Evolutionary conservation across 495 filamentous ascomycete species (phyloP), one percentile per base, ranked within the genome.

Genomic region (Lophiostoma macrostomum): DNA sequence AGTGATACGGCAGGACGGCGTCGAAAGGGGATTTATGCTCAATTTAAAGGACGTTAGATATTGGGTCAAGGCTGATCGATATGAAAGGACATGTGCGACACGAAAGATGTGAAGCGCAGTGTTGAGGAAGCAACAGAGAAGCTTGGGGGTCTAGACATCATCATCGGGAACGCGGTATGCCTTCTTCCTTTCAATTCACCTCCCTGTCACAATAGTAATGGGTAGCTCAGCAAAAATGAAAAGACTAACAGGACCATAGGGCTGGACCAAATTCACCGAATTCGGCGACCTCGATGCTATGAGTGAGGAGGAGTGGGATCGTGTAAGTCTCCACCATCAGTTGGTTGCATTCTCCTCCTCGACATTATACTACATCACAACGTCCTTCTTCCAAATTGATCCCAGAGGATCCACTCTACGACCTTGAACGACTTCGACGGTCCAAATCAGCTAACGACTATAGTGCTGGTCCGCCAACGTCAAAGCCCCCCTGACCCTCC

Each of bases 91-190:
- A 75, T 76, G 36, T 79, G 75, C 23, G 68, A 70, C n/a, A 66
- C 80, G 53, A 67, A 57, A 4, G 84, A 81, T 29, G 85, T 82
- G 51, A 65, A 67, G 24, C 69, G 67, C 0, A 64, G 73, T 14
- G 80, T 88, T 5, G 64, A 78, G 24, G 71, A 80, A 16, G 74
- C 79, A 4, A 76, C 81, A 43, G 71, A 79, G 50, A 66, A 74
- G 27, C 65, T 87, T 22, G 84, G 85, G 4, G 84, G 85, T 0
- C 63, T 90, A 18, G 86, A 90, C 69, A 74, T 87, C 27, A 67
- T 90, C 3, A 72, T 88, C 40, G 83, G 81, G 0, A 88, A 90
- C 67, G 85, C 86, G 11, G 85, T 86, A 56, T 53, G 82, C 69
- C 12, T 20, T 7, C 35, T 19, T 19, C 22, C n/a, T n/a, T n/a